phyloP scores from a whole-genome alignment of 2,329 filamentous ascomycete species.

The Claviceps arundinis region DNA sequence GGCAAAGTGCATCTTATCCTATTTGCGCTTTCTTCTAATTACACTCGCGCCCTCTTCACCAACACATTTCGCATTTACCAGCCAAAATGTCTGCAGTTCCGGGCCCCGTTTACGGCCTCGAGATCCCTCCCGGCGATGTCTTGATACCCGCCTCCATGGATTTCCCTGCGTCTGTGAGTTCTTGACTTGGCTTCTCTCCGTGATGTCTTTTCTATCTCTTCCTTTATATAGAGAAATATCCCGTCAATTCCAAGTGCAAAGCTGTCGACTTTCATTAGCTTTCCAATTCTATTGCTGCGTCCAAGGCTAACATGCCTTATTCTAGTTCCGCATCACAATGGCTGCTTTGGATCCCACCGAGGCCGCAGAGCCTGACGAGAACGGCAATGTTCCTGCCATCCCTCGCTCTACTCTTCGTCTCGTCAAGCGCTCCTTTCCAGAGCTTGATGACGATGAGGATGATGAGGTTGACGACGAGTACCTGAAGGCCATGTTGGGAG shows the following conservation, averaged over 20 bases:
- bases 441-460: constrained; percentile 40
- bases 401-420: constrained; percentile 83
- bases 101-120: constrained; percentile 82
- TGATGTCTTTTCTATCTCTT: not conserved
- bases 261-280: not conserved
- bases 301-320: constrained; percentile 15
- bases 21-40: not conserved
- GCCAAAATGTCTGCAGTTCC: constrained; percentile 43
- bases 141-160: constrained; percentile 67
- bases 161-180: constrained; percentile 71
- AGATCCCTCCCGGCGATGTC: constrained; percentile 75
- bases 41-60: not conserved
- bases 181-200: not conserved
- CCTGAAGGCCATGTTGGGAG: constrained; percentile 40
- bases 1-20: not conserved
- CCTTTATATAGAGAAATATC: not conserved
- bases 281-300: not conserved
- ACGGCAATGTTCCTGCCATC: constrained; percentile 45
- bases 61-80: not conserved
- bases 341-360: constrained; percentile 89
- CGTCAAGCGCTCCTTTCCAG: constrained; percentile 55
- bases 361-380: constrained; percentile 50
- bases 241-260: not conserved
- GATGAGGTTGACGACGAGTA: constrained; percentile 57
- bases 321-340: constrained; percentile 93